Percentiles rank a stretch among this genome's conserved stretches.
Conservation (phyloP, 164 flowering plant species). For the Akebia trifoliata region DNA sequence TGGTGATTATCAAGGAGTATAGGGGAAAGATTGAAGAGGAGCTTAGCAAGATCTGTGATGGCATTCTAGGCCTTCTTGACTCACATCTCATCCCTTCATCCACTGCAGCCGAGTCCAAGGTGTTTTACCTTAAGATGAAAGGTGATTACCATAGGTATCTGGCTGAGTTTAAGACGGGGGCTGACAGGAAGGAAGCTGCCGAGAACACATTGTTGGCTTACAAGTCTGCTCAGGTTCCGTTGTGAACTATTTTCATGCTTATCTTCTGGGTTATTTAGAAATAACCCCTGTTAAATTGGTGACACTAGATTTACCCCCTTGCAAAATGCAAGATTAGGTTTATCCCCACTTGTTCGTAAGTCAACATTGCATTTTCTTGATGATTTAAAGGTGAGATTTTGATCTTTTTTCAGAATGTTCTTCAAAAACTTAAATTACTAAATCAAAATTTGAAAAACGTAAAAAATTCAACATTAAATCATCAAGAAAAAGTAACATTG, state of each 20-base stretch:
- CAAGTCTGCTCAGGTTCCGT: constrained; percentile 58
- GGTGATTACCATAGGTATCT: constrained; percentile 79
- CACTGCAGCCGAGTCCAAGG: constrained; percentile 64
- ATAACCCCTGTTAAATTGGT: too few species aligned
- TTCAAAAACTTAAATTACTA: too few species aligned
- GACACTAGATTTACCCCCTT: too few species aligned
- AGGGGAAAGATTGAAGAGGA: constrained; percentile 64
- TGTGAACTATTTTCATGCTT: background rate
- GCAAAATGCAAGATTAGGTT: too few species aligned
- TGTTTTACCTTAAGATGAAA: constrained; percentile 75
- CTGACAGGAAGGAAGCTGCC: constrained; percentile 78
- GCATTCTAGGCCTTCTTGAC: constrained; percentile 58
- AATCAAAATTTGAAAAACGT: too few species aligned
- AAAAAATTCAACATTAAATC: too few species aligned
- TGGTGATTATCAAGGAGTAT: constrained; percentile 54
- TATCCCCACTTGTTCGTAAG: too few species aligned
- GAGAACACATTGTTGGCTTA: constrained; percentile 73
- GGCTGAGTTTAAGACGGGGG: constrained; percentile 74
- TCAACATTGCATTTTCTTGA: too few species aligned
- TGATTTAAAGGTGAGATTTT: too few species aligned
- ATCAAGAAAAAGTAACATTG: too few species aligned
- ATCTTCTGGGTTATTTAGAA: too few species aligned
- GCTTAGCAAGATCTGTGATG: constrained; percentile 76
- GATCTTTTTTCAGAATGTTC: too few species aligned
- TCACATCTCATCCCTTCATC: constrained; percentile 66